Evolutionary conservation across 305 asterid genomes (phyloP), one percentile per base, ranked within the genome.

Genomic region (Euphrasia arctica): DNA sequence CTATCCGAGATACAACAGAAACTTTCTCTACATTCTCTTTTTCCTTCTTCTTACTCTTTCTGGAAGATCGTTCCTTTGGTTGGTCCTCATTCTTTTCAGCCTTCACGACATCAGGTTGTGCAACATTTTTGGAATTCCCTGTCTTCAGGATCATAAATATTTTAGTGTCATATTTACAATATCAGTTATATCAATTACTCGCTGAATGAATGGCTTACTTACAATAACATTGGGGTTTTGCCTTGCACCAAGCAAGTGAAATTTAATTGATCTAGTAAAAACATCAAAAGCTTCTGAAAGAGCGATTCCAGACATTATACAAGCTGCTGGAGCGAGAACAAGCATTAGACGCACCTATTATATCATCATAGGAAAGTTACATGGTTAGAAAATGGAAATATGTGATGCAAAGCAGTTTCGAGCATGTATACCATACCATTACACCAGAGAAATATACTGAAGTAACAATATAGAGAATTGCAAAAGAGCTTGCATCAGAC

Each of bases 221-320:
- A 89, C 95, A 78, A 78, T 75, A 75, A 70, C 71, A 58, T 79
- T 75, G 48, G 79, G 55, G 28, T 66, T 73, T 57, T 72, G 43
- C 42, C 77, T 57, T 65, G 73, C 63, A 58, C 66, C 78, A 73
- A 65, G 77, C 68, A 82, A 71, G 73, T 89, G 91, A 74, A 73
- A 81, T 80, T 90, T 93, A 71, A 93, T 74, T 39, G 99, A 93
- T 71, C 87, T 78, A 62, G 99, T 90, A 49, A 86, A 74, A 76
- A 88, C 95, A 64, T 74, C 91, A 78, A 90, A 90, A 54, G 99
- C 95, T 80, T 85, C 87, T 6, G 99, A 93, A 69, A 93, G 96
- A 64, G 99, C 99, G 66, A 90, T 93, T 74, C 97, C 99, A 74
- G 99, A 93, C 97, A 93, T 83, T 77, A 93, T 88, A 79, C 99